A percentile compares a stretch with the other conserved stretches of the same genome.
Conservation (phyloP, 176 grass and related monocot genomes). For the Aegilops tauschii region DNA sequence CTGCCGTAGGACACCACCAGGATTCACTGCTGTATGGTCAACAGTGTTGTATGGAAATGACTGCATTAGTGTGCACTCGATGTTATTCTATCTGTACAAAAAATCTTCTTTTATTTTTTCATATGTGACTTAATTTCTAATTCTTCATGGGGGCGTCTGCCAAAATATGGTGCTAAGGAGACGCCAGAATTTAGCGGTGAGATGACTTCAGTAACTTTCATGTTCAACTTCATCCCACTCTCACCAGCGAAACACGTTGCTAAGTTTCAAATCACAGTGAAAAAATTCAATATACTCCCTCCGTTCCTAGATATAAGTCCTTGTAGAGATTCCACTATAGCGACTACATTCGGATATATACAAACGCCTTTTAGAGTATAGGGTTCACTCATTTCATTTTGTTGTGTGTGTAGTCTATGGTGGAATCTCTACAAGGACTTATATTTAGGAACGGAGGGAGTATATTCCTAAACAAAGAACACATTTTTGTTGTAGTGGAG, state of each 20-base stretch:
- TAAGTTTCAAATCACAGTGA: neutral
- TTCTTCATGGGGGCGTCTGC: neutral
- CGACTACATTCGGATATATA: too few species aligned
- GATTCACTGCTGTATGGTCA: constrained; percentile 1
- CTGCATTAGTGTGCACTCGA: constrained; percentile 4
- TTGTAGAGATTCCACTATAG: too few species aligned
- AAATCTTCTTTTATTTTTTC: neutral
- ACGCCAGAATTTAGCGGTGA: neutral
- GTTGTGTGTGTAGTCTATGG: too few species aligned
- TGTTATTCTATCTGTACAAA: neutral
- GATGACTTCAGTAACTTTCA: neutral
- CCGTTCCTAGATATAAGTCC: too few species aligned
- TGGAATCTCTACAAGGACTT: too few species aligned
- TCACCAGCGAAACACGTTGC: neutral
- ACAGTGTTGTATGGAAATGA: constrained; percentile 10
- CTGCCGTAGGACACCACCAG: neutral
- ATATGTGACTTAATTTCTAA: neutral
- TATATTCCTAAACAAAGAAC: neutral
- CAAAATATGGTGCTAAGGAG: neutral
- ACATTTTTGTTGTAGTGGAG: neutral
- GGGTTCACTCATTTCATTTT: too few species aligned
- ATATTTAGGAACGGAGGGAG: too few species aligned
- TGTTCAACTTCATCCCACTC: neutral
- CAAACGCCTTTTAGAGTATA: too few species aligned
- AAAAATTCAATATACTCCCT: neutral